phyloP scores from a whole-genome alignment of 352 stramenopile genomes.

The Phytophthora nicotianae region DNA sequence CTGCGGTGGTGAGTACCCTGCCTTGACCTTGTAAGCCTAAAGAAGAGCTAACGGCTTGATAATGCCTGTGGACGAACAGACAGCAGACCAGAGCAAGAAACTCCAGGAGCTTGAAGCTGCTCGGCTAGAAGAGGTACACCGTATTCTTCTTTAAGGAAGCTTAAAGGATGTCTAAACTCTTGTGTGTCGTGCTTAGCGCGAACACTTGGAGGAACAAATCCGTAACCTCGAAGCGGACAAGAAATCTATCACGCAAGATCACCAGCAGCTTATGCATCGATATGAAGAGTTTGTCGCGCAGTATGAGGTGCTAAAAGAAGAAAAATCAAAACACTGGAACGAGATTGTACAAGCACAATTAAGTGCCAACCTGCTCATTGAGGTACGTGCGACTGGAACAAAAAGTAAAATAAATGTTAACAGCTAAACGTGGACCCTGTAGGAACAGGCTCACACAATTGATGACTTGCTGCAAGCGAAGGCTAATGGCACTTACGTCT shows the following conservation, averaged over 20 bases:
- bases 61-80: conserved; percentile 38
- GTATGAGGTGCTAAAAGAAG: conserved; percentile 58
- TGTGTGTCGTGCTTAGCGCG: conserved; percentile 29
- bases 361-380: conserved; percentile 76
- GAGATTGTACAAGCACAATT: conserved; percentile 74
- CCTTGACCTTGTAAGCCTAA: not conserved
- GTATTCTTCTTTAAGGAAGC: not conserved
- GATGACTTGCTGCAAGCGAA: conserved; percentile 70
- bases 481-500: conserved; percentile 38
- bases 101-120: conserved; percentile 60
- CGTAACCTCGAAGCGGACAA: conserved; percentile 46
- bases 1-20: conserved; percentile 41
- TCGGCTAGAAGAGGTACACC: conserved; percentile 48
- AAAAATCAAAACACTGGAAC: conserved; percentile 74
- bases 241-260: conserved; percentile 41
- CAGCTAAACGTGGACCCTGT: conserved; percentile 2
- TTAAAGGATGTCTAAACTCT: conserved; percentile 1
- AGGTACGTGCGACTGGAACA: conserved; percentile 39
- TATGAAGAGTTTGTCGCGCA: conserved; percentile 54
- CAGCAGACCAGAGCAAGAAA: conserved; percentile 67
- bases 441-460: conserved; percentile 82
- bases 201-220: conserved; percentile 40
- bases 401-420: not conserved
- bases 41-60: not conserved
- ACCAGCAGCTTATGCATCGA: conserved; percentile 44